Base-by-base conservation (phyloP, 2,329 filamentous ascomycete species). In the Leptographium wingfieldii region DNA sequence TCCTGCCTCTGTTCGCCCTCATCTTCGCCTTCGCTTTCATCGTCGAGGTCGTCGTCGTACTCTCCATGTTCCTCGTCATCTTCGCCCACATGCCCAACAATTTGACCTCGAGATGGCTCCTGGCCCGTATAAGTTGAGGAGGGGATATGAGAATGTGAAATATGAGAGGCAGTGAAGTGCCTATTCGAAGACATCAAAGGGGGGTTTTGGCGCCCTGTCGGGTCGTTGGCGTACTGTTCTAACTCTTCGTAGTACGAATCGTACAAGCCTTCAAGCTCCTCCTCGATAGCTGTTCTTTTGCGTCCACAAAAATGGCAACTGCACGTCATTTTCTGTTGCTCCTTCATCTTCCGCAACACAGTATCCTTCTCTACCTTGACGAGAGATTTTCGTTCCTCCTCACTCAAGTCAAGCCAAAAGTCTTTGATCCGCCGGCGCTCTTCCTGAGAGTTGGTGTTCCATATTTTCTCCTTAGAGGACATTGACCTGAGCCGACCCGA, bases 361-460 rank as follows among this genome's bases (percentile, higher is more conserved):
- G 94, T 92, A 73, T 99, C 92, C 75, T 99, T 99, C 74, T 99
- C 94, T 35, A 99, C 92, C 74, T 96, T 96, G 69, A 99, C 91
- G 55, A 99, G 78, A 19, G 90, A 94, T 71, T 95, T 94, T 67
- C 94, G 88, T 71, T 97, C 92, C 46, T 95, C 90, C 72, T 99
- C 94, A 66, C 90, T 90, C 52, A 99, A 75, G 19, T 91, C 91
- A 58, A 99, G 81, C 94, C 94, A 99, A 74, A 97, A 99, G 67
- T 96, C 89, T 74, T 96, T 96, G 70, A 99, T 99, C 58, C 94
- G 88, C 75, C 96, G 91, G 43, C 94, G 88, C 75, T 99, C 94
- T 73, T 97, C 91, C 66, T 90, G 84, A 11, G 90, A 94, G 61
- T 89, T 94, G 3, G 91, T 96, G 70, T 96, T 96, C 94, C 94